Evolutionary conservation across 139 green algal species (phyloP).

Genomic region (Chlorella sp.): DNA sequence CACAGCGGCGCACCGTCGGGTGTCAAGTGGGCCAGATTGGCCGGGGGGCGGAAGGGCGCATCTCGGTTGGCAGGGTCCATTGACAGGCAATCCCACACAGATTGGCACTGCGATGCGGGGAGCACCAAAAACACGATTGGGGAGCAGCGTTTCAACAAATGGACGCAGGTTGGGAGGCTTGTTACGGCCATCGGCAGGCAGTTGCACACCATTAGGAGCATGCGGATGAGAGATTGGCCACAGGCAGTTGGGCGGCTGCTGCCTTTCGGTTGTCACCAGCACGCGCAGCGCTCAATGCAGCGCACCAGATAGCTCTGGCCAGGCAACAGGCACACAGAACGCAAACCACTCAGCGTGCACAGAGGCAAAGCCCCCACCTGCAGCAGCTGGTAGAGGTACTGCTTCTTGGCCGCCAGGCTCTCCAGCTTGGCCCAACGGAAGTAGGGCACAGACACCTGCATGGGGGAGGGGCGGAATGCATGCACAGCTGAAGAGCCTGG

Average conservation of each 20-base stretch:
- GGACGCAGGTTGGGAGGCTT: not conserved
- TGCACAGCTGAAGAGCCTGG: too few species aligned
- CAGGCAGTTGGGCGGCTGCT: too few species aligned
- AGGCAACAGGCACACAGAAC: too few species aligned
- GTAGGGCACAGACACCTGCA: slow-evolving; percentile 51
- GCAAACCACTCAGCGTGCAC: too few species aligned
- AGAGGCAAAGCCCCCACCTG: not conserved
- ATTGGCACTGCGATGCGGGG: not conserved
- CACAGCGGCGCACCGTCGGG: slow-evolving; percentile 37
- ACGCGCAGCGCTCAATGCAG: too few species aligned
- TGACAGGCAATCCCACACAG: slow-evolving; percentile 26
- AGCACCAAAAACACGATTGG: not conserved
- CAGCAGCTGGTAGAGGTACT: slow-evolving; percentile 48
- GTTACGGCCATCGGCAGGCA: too few species aligned
- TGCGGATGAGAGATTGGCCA: too few species aligned
- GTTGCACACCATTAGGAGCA: too few species aligned
- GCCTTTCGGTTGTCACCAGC: too few species aligned
- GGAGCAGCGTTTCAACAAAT: too few species aligned
- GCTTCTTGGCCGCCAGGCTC: slow-evolving; percentile 28
- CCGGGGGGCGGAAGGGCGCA: slow-evolving; percentile 1
- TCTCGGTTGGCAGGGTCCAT: slow-evolving; percentile 23
- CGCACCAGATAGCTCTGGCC: too few species aligned
- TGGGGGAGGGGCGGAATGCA: not conserved
- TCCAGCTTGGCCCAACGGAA: slow-evolving; percentile 50
- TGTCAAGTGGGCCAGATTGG: slow-evolving; percentile 37